Evolutionary conservation across 2,329 filamentous ascomycete genomes (phyloP).

Genomic region (Hirsutella minnesotensis): DNA sequence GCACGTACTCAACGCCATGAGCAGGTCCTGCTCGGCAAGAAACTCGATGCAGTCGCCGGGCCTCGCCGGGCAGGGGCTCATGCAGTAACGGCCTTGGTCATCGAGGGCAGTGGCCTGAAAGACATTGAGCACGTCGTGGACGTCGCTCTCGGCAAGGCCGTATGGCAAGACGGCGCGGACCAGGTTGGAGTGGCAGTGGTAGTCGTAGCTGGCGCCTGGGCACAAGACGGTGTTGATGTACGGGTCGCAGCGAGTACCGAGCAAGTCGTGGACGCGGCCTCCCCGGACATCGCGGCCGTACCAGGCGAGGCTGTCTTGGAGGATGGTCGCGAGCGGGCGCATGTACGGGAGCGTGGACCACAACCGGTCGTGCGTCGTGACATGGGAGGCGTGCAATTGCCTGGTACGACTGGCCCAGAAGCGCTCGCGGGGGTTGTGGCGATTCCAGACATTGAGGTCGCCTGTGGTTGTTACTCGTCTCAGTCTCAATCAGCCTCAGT

Average conservation of each 20-base stretch:
- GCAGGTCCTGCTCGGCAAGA: conserved; percentile 65
- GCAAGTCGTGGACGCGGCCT: conserved; percentile 61
- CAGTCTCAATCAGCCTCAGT: neutral
- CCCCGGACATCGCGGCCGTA: conserved; percentile 52
- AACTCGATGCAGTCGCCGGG: conserved; percentile 58
- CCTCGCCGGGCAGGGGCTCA: conserved; percentile 49
- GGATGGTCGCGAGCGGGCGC: conserved; percentile 61
- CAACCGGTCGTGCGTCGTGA: conserved; percentile 58
- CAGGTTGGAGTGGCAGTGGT: conserved; percentile 76
- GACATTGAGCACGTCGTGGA: conserved; percentile 78
- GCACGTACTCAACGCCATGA: conserved; percentile 43
- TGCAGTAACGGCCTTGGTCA: conserved; percentile 61
- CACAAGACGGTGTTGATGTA: conserved; percentile 68
- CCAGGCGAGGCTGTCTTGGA: conserved; percentile 51
- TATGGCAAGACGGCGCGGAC: conserved; percentile 57
- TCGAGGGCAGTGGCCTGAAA: conserved; percentile 79
- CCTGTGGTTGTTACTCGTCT: conserved; percentile 27
- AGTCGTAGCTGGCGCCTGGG: conserved; percentile 57
- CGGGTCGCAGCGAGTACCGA: conserved; percentile 75
- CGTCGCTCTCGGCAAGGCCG: conserved; percentile 59
- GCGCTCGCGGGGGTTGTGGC: conserved; percentile 62
- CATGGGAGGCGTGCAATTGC: conserved; percentile 67
- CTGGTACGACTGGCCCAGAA: conserved; percentile 75
- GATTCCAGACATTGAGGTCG: conserved; percentile 74
- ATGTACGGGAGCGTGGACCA: conserved; percentile 73